Evolutionary conservation across 192 early-diverging fungal species (phyloP), one percentile per base, ranked within the genome.

Genomic region (Neocallimastix lanati): DNA sequence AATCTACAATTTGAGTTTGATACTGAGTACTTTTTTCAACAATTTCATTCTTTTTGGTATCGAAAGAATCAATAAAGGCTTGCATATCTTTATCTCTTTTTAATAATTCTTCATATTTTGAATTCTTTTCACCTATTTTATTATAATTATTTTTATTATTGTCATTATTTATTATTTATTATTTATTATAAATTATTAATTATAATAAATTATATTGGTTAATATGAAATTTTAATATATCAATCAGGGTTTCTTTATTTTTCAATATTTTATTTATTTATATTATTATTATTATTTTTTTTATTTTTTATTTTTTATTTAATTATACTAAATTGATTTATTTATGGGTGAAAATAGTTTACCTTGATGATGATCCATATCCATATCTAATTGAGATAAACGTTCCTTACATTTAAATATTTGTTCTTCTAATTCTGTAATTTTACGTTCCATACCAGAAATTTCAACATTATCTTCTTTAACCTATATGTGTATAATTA

Each of bases 401-500:
- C 83, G 36, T 79, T 88, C 88, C 67, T 87, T 88, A 25, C 86
- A 30, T 76, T 77, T 78, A 21, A 76, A 67, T 21, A 84, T 78
- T 58, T 88, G 84, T 58, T 85, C 86, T 76, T 89, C 87, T 14
- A 89, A 78, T 50, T 89, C 88, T 13, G 80, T 33, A 77, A 88
- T 83, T 76, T 85, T 86, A 35, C 88, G 76, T 78, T 91, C 90
- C 89, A 90, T 90, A 25, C 83, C 89, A 12, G 88, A 85, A 29
- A 88, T 88, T 80, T 90, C 89, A 35, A 86, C 85, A 79, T 90
- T 90, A 77, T 89, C 89, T 67, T 84, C 82, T 81, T 89, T 90
- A 25, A 90, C 88, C 86, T 87, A 78, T 9, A 21, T 38, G 14
- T 38, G 9, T 14, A 38, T n/a, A n/a, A n/a, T n/a, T n/a, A n/a